Conservation (phyloP, 2,329 filamentous ascomycete species). For the Verticillium nonalfalfae region DNA sequence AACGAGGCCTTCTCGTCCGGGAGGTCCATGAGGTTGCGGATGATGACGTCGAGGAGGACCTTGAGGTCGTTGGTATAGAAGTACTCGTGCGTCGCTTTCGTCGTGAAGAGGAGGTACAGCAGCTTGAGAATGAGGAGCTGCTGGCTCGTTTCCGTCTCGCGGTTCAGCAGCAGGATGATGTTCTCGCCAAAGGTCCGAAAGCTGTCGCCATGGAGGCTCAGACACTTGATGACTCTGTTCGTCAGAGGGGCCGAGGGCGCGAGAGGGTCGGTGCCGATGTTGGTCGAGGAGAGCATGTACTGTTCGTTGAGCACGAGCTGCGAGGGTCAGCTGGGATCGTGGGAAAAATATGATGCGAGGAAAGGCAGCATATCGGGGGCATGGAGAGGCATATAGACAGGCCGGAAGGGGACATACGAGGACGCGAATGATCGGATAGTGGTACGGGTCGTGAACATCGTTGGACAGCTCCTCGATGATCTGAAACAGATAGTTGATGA, state of each 20-base stretch:
- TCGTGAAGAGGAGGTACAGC: constrained; percentile 92
- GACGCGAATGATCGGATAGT: constrained; percentile 91
- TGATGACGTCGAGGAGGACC: constrained; percentile 90
- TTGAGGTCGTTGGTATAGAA: constrained; percentile 98
- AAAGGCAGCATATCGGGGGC: too few relatives aligned
- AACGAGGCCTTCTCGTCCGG: constrained; percentile 74
- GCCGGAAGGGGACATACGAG: constrained; percentile 50
- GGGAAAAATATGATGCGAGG: not conserved
- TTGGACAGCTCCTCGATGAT: constrained; percentile 84
- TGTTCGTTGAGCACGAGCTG: constrained; percentile 96
- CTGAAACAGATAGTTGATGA: constrained; percentile 76
- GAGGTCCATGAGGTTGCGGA: constrained; percentile 92
- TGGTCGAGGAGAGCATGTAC: constrained; percentile 78
- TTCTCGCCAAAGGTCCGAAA: constrained; percentile 98
- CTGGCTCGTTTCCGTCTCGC: constrained; percentile 88
- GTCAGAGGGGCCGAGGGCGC: constrained; percentile 55
- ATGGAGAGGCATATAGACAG: too few relatives aligned
- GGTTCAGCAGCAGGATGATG: constrained; percentile 88
- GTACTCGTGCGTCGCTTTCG: constrained; percentile 86
- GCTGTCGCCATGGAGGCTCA: constrained; percentile 70
- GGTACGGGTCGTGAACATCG: constrained; percentile 87
- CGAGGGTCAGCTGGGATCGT: not conserved
- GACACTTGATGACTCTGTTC: constrained; percentile 87
- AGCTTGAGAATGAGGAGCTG: constrained; percentile 96
- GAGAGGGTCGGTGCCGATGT: constrained; percentile 32